Conservation (phyloP, 805 yeast genomes). For the Myxozyma nipponensis region DNA sequence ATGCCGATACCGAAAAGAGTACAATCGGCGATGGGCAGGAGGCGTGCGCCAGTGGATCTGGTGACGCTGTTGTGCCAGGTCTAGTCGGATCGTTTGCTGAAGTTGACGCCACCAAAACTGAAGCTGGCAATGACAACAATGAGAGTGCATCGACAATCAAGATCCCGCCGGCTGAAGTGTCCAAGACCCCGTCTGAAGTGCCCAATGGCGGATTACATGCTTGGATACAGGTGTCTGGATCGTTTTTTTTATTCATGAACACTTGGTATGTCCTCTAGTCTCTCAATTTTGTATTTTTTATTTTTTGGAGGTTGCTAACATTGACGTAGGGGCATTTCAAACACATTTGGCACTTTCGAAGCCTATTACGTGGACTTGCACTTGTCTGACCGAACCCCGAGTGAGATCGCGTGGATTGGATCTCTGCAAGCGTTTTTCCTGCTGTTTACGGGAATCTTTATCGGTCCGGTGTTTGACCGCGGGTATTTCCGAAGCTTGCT, state of each 20-base stretch:
- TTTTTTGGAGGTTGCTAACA: not conserved
- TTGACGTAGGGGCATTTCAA: conserved; percentile 43
- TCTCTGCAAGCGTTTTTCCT: conserved; percentile 34
- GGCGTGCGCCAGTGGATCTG: too few relatives aligned
- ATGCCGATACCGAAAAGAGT: too few relatives aligned
- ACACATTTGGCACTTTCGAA: conserved; percentile 32
- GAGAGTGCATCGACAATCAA: not conserved
- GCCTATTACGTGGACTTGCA: conserved; percentile 29
- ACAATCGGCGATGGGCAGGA: too few relatives aligned
- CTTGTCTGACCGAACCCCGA: conserved; percentile 28
- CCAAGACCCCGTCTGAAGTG: not conserved
- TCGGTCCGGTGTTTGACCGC: conserved; percentile 34
- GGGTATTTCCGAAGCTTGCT: conserved; percentile 31
- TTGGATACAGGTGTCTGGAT: conserved; percentile 22
- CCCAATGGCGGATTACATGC: conserved; percentile 23
- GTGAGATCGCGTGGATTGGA: conserved; percentile 37
- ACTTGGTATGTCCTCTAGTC: conserved; percentile 14
- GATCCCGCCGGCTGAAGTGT: too few relatives aligned
- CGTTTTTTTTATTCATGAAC: conserved; percentile 18
- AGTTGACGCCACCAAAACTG: not conserved
- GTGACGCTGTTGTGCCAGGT: not conserved
- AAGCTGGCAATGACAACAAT: not conserved
- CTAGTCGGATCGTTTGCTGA: not conserved
- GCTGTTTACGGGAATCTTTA: conserved; percentile 28
- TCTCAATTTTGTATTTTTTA: too few relatives aligned